Evolutionary conservation across 164 flowering plant species (phyloP), one percentile per base, ranked within the genome.

Genomic region (Akebia trifoliata): DNA sequence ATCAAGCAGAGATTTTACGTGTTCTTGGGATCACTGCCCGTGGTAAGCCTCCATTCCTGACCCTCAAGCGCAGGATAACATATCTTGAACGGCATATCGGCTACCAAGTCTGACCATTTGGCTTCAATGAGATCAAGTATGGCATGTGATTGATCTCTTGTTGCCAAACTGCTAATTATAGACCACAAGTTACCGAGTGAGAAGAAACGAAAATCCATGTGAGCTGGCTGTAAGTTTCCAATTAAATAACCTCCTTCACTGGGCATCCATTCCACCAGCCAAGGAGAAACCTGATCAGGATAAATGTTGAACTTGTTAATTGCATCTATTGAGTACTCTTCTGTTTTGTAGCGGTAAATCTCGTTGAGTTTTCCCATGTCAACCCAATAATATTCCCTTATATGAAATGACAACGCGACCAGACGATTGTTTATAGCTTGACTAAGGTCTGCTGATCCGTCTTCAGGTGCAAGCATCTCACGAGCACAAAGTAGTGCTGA

Each of bases 201-300:
- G 65, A 91, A 91, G 78, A 86, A 87, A 48, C 97, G 84, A 69
- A 91, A 91, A 59, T 87, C 97, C 97, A 91, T 91, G 65, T 88
- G 92, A 59, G 96, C 97, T 22, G 96, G 96, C 64, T 86, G 91
- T 61, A 91, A 62, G 63, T 91, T 91, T 61, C 97, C 97, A 47
- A 87, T 91, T 53, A 87, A 63, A 70, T 86, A 87, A 31, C 97
- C 97, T 40, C 97, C 97, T 62, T 48, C 75, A n/a, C 26, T 59
- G 24, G 97, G 94, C 92, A 91, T 83, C 79, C 85, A 91, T 20
- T 79, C 90, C 60, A 82, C 87, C 28, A 87, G 67, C 96, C 96
- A 91, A 6, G 86, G 79, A 58, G 97, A 79, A 51, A 87, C 81
- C 63, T 86, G 95, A 72, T 90, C 97, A 24, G 97, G 95, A 63